These are phyloP conservation scores for Exophiala oligosperma DNA, from an alignment of 2,329 filamentous ascomycete species.

Conservation along the genomic window DNA sequence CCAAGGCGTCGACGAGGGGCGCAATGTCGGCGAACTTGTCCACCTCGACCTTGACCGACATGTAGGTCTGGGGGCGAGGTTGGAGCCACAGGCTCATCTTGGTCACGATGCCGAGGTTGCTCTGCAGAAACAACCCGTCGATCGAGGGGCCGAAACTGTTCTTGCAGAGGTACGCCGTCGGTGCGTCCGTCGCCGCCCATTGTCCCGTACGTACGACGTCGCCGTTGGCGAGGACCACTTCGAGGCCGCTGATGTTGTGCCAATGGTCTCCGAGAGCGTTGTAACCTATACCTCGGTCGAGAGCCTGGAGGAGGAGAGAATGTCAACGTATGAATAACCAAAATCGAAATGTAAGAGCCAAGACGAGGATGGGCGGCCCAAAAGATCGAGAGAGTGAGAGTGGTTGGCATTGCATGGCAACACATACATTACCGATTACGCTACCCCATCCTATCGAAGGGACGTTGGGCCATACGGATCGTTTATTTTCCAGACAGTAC, in stretches of 20 bases:
- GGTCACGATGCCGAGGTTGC: constrained; percentile 24
- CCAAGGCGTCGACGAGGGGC: not conserved
- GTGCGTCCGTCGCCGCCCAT: constrained; percentile 29
- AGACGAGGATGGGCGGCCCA: too few relatives aligned
- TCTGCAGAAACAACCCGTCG: constrained; percentile 23
- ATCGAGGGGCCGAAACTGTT: constrained; percentile 2
- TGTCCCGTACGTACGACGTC: constrained; percentile 41
- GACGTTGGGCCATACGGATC: constrained; percentile 49
- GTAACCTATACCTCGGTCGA: constrained; percentile 43
- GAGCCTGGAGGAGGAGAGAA: constrained; percentile 24
- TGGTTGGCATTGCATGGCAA: too few relatives aligned
- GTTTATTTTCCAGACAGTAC: constrained; percentile 37
- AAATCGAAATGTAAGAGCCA: not conserved
- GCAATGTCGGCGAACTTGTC: constrained; percentile 4
- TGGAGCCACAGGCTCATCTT: constrained; percentile 22
- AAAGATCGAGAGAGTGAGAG: too few relatives aligned
- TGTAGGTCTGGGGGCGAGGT: constrained; percentile 28
- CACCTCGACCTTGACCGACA: constrained; percentile 36
- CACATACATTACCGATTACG: constrained; percentile 29
- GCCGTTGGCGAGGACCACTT: constrained; percentile 43
- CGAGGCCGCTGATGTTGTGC: constrained; percentile 44
- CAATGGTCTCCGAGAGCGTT: constrained; percentile 43
- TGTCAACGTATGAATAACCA: constrained; percentile 25
- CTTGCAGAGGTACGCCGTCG: not conserved
- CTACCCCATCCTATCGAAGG: constrained; percentile 52